Evolutionary conservation across 2,329 filamentous ascomycete genomes (phyloP), one percentile per base, ranked within the genome.

Genomic region (Drechslerella coelobrocha): DNA sequence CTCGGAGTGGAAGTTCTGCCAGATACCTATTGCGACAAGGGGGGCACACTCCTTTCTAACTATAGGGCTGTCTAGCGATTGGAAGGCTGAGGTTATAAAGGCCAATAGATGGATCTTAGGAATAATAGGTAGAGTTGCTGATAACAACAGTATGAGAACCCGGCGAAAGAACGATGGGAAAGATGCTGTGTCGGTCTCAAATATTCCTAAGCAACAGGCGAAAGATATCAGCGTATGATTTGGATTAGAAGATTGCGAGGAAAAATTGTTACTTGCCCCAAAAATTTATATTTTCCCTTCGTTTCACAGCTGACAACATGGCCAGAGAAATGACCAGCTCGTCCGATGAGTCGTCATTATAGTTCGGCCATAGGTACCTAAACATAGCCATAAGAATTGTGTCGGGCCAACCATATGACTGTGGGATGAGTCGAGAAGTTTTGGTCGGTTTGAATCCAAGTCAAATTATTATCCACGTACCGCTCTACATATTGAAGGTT

Each of bases 31-130:
- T 10, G 92, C 94, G 19, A 99, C 93, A 55, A 99, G 82, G 1
- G 95, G 91, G 5, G 93, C 94, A 79, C 94, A 97, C 82, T 99
- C 94, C 79, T 97, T 97, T 73, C 94, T 88, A 53, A 99, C 90
- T 61, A 96, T 85, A 37, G 86, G 85, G 77, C 88, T 92, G 78
- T 99, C 95, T 29, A 99, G 83, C 50, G 92, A 97, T 79, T 97
- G 92, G 78, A 97, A 99, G 34, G 93, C 90, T 74, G 88, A 86
- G 54, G 96, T 95, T 72, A 97, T 84, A 79, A 97, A 97, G 23
- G 86, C 89, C 21, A 99, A 82, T n/a, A 97, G 85, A 56, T 96
- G 88, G 7, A 89, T 90, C 71, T 91, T 87, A 60, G 96, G 84
- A 26, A 83, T 81, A 37, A 84, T 80, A 21, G 88, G 83, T 19